Evolutionary conservation across 257 asterid genomes (phyloP), one percentile per base, ranked within the genome.

Genomic region (Solanum corneliomulleri): DNA sequence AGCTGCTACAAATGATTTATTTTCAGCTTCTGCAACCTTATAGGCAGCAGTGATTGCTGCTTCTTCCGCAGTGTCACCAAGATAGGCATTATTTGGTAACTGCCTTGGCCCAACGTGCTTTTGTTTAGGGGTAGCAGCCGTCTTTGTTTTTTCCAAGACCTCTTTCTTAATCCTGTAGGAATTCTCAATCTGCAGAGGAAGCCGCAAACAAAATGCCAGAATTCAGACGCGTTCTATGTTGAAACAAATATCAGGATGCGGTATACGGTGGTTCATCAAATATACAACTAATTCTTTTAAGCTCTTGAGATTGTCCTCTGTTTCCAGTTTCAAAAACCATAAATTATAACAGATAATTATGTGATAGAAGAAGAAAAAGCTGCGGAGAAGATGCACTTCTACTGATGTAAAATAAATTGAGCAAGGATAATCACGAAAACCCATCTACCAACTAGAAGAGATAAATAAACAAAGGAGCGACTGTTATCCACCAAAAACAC

Each of bases 1-100:
- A 18, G 97, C 95, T 60, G 98, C 95, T 76, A 93, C 94, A 88
- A 91, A 91, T 31, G 98, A 90, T 89, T 93, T 96, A 91, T 91
- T 93, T 87, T 96, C 99, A 44, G 98, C 96, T 87, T 96, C 98
- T 42, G 97, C 95, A 62, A 94, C 62, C 89, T 83, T 91, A 86
- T 88, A 74, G 64, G 98, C 98, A 86, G 98, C 94, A 44, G 89
- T 78, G 7, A 69, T 69, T 44, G 96, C 88, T 27, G 97, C 98
- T 86, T 92, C 94, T 88, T 93, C 97, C 4, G 91, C 84, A 23
- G 98, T 93, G 83, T 92, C 93, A 23, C 92, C 97, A n/a, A 91
- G 90, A 87, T 89, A 89, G 85, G 91, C 92, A 82, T 89, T 88
- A 91, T 87, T 89, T 49, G 86, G 96, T 18, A 82, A 82, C 37